These are phyloP conservation scores for Triticum monococcum DNA, from an alignment of 176 grass and related monocot genomes.

Conservation along the genomic window DNA sequence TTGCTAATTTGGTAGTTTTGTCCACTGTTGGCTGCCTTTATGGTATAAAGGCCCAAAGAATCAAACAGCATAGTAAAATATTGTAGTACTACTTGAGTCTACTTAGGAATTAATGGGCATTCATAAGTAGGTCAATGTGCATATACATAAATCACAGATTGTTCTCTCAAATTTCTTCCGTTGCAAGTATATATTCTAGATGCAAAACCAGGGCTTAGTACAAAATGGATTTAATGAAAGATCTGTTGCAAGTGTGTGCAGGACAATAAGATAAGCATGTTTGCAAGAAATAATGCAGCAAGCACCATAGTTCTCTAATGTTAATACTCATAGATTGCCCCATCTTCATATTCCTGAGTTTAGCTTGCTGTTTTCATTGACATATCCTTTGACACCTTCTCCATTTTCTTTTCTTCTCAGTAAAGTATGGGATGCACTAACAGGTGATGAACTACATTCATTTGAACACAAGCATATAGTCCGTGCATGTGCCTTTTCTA, in stretches of 20 bases:
- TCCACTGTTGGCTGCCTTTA: neutral
- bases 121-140: neutral
- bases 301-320: neutral
- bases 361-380: neutral
- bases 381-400: neutral
- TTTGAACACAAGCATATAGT: constrained; percentile 99
- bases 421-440: constrained; percentile 92
- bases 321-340: neutral
- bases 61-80: neutral
- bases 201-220: neutral
- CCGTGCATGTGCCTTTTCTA: constrained; percentile 85
- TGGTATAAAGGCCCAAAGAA: neutral
- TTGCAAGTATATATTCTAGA: neutral
- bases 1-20: neutral
- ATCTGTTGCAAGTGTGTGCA: neutral
- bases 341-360: neutral
- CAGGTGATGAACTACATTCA: constrained; percentile 84
- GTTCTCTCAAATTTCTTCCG: neutral
- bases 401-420: constrained; percentile 37
- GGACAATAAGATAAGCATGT: neutral
- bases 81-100: neutral
- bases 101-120: neutral
- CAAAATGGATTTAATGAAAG: neutral
- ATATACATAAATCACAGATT: neutral
- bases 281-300: neutral